Conservation (phyloP, 2,329 filamentous ascomycete species). For the Alternaria postmessia region DNA sequence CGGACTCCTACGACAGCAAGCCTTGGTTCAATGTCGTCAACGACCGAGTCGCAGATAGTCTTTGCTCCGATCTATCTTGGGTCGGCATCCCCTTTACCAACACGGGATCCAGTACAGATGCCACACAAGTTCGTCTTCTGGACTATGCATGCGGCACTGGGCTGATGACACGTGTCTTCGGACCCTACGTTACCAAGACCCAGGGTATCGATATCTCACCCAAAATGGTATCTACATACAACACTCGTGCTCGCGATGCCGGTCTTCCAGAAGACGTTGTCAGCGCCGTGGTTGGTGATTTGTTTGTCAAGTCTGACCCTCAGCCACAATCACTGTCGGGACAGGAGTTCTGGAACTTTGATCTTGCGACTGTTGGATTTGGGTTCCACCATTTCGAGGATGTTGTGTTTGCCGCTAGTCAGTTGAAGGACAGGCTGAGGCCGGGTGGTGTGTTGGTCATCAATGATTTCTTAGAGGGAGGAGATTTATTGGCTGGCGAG, state of each 20-base stretch:
- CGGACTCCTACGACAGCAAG: slow-evolving; percentile 65
- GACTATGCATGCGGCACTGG: slow-evolving; percentile 5
- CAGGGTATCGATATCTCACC: slow-evolving; percentile 75
- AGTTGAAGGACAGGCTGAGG: slow-evolving; percentile 68
- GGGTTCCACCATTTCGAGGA: slow-evolving; percentile 64
- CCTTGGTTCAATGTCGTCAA: slow-evolving; percentile 62
- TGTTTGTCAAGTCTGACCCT: slow-evolving; percentile 42
- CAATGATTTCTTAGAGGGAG: slow-evolving; percentile 71
- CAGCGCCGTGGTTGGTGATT: slow-evolving; percentile 45
- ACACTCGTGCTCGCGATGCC: slow-evolving; percentile 59
- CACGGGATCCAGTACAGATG: slow-evolving; percentile 37
- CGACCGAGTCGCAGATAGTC: slow-evolving; percentile 62
- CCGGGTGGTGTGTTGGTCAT: slow-evolving; percentile 73
- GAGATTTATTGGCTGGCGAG: slow-evolving; percentile 40
- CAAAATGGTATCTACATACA: slow-evolving; percentile 75
- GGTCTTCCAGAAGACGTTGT: slow-evolving; percentile 28
- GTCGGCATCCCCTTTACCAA: slow-evolving; percentile 67
- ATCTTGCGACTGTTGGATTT: slow-evolving; percentile 54
- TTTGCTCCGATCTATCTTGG: slow-evolving; percentile 65
- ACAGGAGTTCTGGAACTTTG: slow-evolving; percentile 51
- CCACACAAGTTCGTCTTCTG: slow-evolving; percentile 49
- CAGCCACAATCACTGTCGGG: slow-evolving; percentile 30
- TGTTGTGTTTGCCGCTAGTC: slow-evolving; percentile 65
- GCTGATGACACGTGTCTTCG: slow-evolving; percentile 59
- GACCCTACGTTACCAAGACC: slow-evolving; percentile 68